A percentile compares a stretch with the other conserved stretches of the same genome.
These are phyloP conservation scores for Sequoiadendron giganteum DNA, from an alignment of 75 land plant genomes.

Conservation along the genomic window DNA sequence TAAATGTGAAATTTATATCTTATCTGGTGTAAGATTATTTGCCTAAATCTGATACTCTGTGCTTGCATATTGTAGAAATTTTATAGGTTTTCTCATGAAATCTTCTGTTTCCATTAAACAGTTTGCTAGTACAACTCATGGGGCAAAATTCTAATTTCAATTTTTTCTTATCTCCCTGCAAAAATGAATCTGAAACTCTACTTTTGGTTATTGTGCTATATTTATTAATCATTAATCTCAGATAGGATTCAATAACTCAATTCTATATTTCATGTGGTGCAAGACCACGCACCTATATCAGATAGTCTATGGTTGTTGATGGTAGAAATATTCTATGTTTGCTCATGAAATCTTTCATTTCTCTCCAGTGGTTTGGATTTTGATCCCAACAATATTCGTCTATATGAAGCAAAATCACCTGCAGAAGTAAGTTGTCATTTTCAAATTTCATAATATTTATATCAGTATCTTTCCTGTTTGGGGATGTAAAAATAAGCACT, in stretches of 20 bases:
- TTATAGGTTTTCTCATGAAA: neutral
- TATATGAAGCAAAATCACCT: slow-evolving; percentile 39
- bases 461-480: neutral
- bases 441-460: neutral
- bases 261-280: neutral
- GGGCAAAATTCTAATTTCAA: neutral
- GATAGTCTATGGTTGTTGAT: neutral
- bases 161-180: neutral
- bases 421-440: slow-evolving; percentile 40
- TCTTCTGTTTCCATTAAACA: slow-evolving; percentile 23
- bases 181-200: neutral
- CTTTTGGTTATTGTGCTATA: neutral
- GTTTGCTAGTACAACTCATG: slow-evolving; percentile 11
- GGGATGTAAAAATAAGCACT: too few relatives aligned
- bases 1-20: neutral
- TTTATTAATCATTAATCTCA: neutral
- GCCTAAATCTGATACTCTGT: too few relatives aligned
- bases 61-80: neutral
- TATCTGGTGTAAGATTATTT: neutral
- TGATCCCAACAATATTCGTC: slow-evolving; percentile 34
- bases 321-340: neutral
- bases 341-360: neutral
- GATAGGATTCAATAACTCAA: neutral
- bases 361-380: slow-evolving; percentile 48
- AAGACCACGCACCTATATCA: neutral